Conservation (phyloP, 2,329 filamentous ascomycete species). For the Colletotrichum sp. region DNA sequence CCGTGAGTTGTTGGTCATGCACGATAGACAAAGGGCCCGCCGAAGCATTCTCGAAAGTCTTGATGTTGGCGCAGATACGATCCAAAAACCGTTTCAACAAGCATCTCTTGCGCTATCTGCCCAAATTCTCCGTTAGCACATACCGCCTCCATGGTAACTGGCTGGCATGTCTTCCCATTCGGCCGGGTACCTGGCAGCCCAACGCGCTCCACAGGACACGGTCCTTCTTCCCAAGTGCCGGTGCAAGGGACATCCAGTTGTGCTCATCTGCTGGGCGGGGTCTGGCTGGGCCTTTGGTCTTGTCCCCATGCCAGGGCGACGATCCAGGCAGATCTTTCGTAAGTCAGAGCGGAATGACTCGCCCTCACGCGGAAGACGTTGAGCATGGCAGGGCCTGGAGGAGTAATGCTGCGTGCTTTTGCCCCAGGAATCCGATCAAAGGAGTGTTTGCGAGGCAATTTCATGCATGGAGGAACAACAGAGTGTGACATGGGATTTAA, state of each 20-base stretch:
- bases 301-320: background rate
- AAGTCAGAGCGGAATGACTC: background rate
- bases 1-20: background rate
- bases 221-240: background rate
- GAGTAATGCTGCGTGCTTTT: background rate
- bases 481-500: background rate
- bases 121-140: background rate
- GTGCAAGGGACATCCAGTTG: background rate
- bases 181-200: background rate
- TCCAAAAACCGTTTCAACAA: background rate
- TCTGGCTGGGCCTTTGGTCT: background rate
- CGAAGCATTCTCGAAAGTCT: background rate
- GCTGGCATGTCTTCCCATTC: background rate
- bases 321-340: background rate
- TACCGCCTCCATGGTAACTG: background rate
- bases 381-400: background rate
- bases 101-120: background rate
- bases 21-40: background rate
- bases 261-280: background rate
- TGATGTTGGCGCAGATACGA: background rate
- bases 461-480: background rate
- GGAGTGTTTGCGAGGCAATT: background rate
- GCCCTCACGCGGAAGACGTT: background rate
- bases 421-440: background rate
- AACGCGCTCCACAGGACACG: background rate